Evolutionary conservation across 106 monocot species (phyloP).

Genomic region (Dendrobium catenatum): DNA sequence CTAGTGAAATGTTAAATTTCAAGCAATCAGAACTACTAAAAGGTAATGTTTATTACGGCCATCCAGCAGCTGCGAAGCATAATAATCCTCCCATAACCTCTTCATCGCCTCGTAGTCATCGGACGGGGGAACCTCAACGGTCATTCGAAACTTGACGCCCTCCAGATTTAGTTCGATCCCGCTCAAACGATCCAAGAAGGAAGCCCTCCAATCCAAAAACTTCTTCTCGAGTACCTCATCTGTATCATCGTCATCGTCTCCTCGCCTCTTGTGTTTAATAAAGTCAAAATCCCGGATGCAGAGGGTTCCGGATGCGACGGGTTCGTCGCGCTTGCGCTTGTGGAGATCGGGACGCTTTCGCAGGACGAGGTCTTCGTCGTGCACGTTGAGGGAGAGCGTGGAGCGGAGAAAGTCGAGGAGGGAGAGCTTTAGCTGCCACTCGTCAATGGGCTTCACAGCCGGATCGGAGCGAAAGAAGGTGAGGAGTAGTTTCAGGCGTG

Average conservation of each 20-base stretch:
- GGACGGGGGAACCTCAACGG: constrained; percentile 35
- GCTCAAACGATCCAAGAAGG: constrained; percentile 37
- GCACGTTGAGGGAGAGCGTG: constrained; percentile 34
- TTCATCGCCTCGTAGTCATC: constrained; percentile 76
- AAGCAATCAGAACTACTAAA: background rate
- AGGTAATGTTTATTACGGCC: constrained; percentile 20
- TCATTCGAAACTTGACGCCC: constrained; percentile 75
- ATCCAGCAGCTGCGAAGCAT: constrained; percentile 32
- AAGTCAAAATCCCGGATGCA: constrained; percentile 62
- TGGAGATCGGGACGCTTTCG: constrained; percentile 60
- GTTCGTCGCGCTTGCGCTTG: constrained; percentile 79
- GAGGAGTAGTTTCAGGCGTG: constrained; percentile 70
- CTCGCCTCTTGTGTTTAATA: constrained; percentile 19
- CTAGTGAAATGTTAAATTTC: background rate
- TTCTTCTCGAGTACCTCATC: constrained; percentile 27
- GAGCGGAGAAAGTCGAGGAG: constrained; percentile 76
- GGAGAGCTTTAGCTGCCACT: constrained; percentile 76
- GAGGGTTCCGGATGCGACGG: constrained; percentile 69
- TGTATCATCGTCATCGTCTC: background rate
- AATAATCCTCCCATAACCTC: constrained; percentile 74
- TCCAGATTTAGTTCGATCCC: constrained; percentile 84
- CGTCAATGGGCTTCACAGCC: constrained; percentile 76
- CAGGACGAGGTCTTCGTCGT: constrained; percentile 62
- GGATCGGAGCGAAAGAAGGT: constrained; percentile 87
- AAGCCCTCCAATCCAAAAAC: constrained; percentile 57